phyloP scores from a whole-genome alignment of 139 green algal species.

The Chlorella sp. region DNA sequence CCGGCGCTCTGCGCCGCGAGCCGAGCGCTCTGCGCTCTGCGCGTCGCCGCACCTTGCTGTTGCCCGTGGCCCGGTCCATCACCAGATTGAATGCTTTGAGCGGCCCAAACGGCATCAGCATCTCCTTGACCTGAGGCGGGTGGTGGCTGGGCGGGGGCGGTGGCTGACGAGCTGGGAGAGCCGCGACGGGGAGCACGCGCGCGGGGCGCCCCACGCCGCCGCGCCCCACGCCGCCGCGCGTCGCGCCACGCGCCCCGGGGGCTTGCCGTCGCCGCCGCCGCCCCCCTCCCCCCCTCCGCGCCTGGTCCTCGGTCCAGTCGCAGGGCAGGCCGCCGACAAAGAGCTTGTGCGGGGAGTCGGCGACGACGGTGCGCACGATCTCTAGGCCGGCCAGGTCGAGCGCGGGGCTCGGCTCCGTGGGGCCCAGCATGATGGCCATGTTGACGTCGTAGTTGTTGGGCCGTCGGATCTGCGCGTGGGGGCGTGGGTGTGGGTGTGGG shows the following conservation, averaged over 20 bases:
- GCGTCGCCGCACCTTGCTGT: slow-evolving; percentile 74
- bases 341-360: slow-evolving; percentile 81
- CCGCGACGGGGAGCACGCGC: neutral
- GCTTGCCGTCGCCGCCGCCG: neutral
- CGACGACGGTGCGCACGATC: slow-evolving; percentile 69
- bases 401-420: slow-evolving; percentile 68
- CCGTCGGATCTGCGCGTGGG: slow-evolving; percentile 51
- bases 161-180: no score
- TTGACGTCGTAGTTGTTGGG: slow-evolving; percentile 82
- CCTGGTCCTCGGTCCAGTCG: slow-evolving; percentile 76
- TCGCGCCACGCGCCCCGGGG: neutral
- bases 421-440: slow-evolving; percentile 74
- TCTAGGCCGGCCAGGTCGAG: slow-evolving; percentile 61
- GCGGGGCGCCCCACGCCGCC: neutral
- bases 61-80: slow-evolving; percentile 84
- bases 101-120: slow-evolving; percentile 67
- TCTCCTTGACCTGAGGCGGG: slow-evolving; percentile 70
- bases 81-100: slow-evolving; percentile 87
- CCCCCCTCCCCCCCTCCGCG: neutral
- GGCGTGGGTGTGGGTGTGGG: neutral
- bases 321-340: slow-evolving; percentile 83
- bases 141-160: no score
- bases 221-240: neutral
- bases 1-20: no score
- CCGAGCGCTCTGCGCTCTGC: no score